Evolutionary conservation across 2,329 filamentous ascomycete genomes (phyloP).

Genomic region (Fusarium mangiferae): DNA sequence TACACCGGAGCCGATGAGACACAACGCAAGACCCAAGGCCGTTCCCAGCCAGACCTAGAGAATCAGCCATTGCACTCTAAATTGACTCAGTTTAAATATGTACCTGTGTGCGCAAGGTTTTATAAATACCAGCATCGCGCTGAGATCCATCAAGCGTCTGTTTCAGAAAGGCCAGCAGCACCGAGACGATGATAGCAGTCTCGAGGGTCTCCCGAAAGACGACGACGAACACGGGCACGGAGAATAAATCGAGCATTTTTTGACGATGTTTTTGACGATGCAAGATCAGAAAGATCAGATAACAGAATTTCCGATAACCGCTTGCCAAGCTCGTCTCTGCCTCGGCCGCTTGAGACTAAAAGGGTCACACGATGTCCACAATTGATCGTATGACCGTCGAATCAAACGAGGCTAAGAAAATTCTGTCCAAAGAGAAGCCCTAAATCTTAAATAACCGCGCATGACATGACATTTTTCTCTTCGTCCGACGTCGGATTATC

Average conservation of each 20-base stretch:
- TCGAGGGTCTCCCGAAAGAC: constrained; percentile 88
- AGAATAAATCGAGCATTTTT: constrained; percentile 73
- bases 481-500: constrained; percentile 27
- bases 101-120: constrained; percentile 74
- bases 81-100: background rate
- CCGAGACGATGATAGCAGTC: constrained; percentile 85
- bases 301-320: constrained; percentile 26
- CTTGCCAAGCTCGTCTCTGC: constrained; percentile 27
- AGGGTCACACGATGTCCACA: constrained; percentile 37
- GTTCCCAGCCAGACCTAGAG: constrained; percentile 67
- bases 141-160: constrained; percentile 76
- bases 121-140: constrained; percentile 71
- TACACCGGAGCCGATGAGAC: constrained; percentile 70
- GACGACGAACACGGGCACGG: constrained; percentile 88
- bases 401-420: constrained; percentile 27
- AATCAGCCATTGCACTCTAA: background rate
- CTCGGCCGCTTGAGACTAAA: constrained; percentile 30
- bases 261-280: constrained; percentile 14
- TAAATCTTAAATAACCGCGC: constrained; percentile 2
- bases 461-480: background rate
- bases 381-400: constrained; percentile 17
- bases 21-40: constrained; percentile 58
- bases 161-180: constrained; percentile 85
- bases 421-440: constrained; percentile 6
- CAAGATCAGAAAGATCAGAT: constrained; percentile 28